Percentiles rank a stretch among this genome's conserved stretches.
phyloP scores from a whole-genome alignment of 75 land plant genomes.

The Pinus taeda region DNA sequence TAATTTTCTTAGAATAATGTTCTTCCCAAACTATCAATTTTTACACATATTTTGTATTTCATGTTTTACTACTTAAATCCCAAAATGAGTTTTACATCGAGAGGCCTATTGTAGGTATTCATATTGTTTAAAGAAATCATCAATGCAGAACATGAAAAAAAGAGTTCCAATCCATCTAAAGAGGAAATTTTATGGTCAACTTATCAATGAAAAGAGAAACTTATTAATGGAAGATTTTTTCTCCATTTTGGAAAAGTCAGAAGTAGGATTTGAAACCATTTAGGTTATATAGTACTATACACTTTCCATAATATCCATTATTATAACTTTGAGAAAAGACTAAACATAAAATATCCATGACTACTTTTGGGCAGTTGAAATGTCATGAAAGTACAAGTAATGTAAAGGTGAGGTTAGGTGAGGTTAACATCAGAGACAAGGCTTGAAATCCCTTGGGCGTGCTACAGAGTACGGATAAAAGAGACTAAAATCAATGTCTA shows the following conservation, averaged over 20 bases:
- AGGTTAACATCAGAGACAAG: neutral
- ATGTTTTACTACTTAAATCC: neutral
- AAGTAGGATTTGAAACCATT: neutral
- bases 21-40: neutral
- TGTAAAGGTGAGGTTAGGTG: too few relatives aligned
- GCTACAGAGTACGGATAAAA: neutral
- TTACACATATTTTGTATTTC: neutral
- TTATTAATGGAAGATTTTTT: neutral
- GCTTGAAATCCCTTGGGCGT: neutral
- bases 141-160: neutral
- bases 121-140: neutral
- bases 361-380: neutral
- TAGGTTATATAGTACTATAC: neutral
- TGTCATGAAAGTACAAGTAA: neutral
- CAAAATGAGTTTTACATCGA: neutral
- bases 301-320: neutral
- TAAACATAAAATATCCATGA: neutral
- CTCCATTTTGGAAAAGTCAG: neutral
- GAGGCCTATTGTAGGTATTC: neutral
- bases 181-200: neutral
- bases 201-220: too few relatives aligned
- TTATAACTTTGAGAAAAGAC: neutral
- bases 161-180: neutral
- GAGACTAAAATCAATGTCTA: neutral
- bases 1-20: neutral